phyloP scores from a whole-genome alignment of 2,329 filamentous ascomycete genomes.

The Fusarium subtropicale region DNA sequence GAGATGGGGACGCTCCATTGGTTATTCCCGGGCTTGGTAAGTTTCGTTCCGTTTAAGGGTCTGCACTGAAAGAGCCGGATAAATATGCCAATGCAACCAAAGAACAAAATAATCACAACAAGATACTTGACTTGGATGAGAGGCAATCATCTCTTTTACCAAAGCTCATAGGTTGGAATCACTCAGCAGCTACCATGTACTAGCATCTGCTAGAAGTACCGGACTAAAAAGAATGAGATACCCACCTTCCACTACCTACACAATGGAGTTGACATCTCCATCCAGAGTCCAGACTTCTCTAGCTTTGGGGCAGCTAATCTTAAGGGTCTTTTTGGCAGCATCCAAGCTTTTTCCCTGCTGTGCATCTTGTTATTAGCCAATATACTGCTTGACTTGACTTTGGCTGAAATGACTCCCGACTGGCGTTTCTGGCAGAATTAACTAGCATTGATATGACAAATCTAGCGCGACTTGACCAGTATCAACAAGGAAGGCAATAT shows the following conservation, averaged over 20 bases:
- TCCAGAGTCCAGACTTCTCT: constrained; percentile 22
- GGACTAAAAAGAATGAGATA: background rate
- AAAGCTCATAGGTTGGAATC: background rate
- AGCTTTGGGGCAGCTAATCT: constrained; percentile 20
- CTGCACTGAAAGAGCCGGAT: background rate
- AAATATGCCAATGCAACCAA: background rate
- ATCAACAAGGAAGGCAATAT: background rate
- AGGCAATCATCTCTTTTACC: background rate
- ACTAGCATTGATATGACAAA: constrained; percentile 1
- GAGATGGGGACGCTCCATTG: constrained; percentile 16
- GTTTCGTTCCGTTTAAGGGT: constrained; percentile 7
- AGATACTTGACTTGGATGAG: background rate
- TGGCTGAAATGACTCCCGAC: background rate
- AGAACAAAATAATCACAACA: background rate
- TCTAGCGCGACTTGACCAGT: background rate
- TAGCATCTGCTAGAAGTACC: background rate
- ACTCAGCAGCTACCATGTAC: background rate
- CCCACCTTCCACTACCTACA: background rate
- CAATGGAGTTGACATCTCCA: constrained; percentile 8
- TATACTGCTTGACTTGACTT: background rate
- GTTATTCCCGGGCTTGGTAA: constrained; percentile 32
- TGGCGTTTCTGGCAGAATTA: constrained; percentile 13
- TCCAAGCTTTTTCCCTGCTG: constrained; percentile 10
- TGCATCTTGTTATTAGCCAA: background rate
- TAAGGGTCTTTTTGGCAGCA: constrained; percentile 30